Evolutionary conservation across 2,329 filamentous ascomycete species (phyloP).

Genomic region (Diplocarpon rosae): DNA sequence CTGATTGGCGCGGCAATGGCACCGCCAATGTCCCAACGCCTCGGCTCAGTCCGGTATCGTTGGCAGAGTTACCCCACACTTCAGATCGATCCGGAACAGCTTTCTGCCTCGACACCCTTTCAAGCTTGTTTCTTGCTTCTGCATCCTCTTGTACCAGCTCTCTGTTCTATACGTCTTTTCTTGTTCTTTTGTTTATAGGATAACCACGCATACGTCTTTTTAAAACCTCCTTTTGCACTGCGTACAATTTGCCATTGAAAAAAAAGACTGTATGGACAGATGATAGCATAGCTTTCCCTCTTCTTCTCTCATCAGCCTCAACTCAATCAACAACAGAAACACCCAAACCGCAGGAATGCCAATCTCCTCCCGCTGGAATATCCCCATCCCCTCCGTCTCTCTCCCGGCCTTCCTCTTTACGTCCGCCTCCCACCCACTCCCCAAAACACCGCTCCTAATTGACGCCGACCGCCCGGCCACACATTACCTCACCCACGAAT

Average conservation of each 20-base stretch:
- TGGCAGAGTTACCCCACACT: too few relatives aligned
- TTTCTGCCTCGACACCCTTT: too few relatives aligned
- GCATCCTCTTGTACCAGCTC: too few relatives aligned
- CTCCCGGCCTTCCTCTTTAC: constrained; percentile 46
- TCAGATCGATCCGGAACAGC: too few relatives aligned
- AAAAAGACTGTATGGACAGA: background rate
- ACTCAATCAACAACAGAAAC: constrained; percentile 4
- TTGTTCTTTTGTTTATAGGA: too few relatives aligned
- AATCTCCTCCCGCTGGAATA: constrained; percentile 18
- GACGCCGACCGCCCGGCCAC: constrained; percentile 58
- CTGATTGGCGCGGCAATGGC: too few relatives aligned
- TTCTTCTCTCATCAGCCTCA: constrained; percentile 10
- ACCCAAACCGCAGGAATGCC: constrained; percentile 15
- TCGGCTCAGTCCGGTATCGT: too few relatives aligned
- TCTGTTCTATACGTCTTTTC: too few relatives aligned
- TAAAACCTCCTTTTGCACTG: background rate
- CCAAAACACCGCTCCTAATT: constrained; percentile 40
- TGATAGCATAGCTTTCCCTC: constrained; percentile 21
- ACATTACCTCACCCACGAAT: constrained; percentile 50
- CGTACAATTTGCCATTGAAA: background rate
- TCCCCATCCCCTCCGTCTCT: constrained; percentile 30
- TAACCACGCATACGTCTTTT: too few relatives aligned
- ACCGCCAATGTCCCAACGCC: background rate
- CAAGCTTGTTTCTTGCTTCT: too few relatives aligned
- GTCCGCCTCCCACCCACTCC: constrained; percentile 33